A percentile compares a stretch with the other conserved stretches of the same genome.
phyloP scores from a whole-genome alignment of 2,329 filamentous ascomycete species.

The Phialocephala subalpina region DNA sequence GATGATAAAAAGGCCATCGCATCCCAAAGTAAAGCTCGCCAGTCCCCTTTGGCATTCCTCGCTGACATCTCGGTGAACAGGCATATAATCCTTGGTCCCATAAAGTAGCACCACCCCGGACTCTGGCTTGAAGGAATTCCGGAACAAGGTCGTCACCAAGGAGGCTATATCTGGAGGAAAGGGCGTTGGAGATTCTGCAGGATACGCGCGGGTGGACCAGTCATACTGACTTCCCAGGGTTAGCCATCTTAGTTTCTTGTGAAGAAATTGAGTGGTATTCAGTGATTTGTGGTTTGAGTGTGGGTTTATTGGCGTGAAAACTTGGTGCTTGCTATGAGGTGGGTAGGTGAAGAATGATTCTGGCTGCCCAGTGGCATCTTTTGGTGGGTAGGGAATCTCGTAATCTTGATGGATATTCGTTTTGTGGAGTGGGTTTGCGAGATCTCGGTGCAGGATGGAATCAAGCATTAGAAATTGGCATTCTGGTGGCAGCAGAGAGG shows the following conservation, averaged over 20 bases:
- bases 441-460: conserved; percentile 78
- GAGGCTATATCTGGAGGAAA: conserved; percentile 79
- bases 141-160: conserved; percentile 76
- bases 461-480: conserved; percentile 77
- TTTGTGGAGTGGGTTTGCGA: conserved; percentile 76
- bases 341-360: conserved; percentile 63
- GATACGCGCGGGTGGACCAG: conserved; percentile 88
- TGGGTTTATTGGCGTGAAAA: conserved; percentile 67
- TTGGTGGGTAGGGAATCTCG: conserved; percentile 64
- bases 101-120: conserved; percentile 96
- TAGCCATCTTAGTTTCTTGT: conserved; percentile 88
- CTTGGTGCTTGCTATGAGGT: conserved; percentile 65
- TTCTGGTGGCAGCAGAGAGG: conserved; percentile 73
- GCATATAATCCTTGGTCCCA: conserved; percentile 87
- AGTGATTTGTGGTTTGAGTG: conserved; percentile 74
- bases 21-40: conserved; percentile 87
- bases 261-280: conserved; percentile 73
- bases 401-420: conserved; percentile 91
- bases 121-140: conserved; percentile 74
- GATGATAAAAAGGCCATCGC: conserved; percentile 88
- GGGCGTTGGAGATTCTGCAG: conserved; percentile 65
- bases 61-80: conserved; percentile 91
- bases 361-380: conserved; percentile 26
- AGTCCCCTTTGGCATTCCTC: conserved; percentile 82
- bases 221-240: conserved; percentile 95